Base-by-base conservation (phyloP, 305 asterid genomes). In the Fraxinus nigra region DNA sequence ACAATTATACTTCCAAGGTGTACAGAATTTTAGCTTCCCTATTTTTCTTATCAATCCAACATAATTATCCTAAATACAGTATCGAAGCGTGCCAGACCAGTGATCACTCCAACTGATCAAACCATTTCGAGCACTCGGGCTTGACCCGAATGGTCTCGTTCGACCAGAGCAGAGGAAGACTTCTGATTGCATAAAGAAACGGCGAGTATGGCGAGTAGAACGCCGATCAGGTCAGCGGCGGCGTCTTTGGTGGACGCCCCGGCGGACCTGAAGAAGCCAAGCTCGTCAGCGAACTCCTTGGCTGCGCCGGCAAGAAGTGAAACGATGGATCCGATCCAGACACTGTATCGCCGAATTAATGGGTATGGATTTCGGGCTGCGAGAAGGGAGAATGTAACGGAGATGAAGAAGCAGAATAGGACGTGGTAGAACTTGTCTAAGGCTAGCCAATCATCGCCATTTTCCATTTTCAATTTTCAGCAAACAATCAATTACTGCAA, bases 191-290 rank as follows among this genome's bases (percentile, higher is more conserved):
- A 84, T 18, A 90, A 84, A 80, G 59, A 67, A 16, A 94, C 88
- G 81, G 84, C 78, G 22, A 85, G 67, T 24, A 87, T 94, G 63
- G 97, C 97, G 34, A 90, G 79, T 0, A 92, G 79, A 46, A 92
- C 88, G 11, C 98, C 98, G 78, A 86, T 6, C 75, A 90, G 35
- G 80, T 94, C 98, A 20, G 95, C 92, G 6, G 87, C 91, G 32
- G 90, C 92, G 84, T 95, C 98, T 87, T 93, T 95, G 56, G 85
- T 20, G 30, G 99, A 95, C 1, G 94, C 98, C 13, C 97, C 99
- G 74, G 98, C 88, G 67, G 99, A 95, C 76, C 83, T 84, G 85
- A 95, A 94, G 84, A 82, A 90, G 0, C 98, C 99, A 4, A 94
- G 72, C 79, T 95, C 95, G 80, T 95, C 99, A 73, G 95, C 97